Evolutionary conservation across 2,329 filamentous ascomycete species (phyloP).

Genomic region (Sphaerulina musiva): DNA sequence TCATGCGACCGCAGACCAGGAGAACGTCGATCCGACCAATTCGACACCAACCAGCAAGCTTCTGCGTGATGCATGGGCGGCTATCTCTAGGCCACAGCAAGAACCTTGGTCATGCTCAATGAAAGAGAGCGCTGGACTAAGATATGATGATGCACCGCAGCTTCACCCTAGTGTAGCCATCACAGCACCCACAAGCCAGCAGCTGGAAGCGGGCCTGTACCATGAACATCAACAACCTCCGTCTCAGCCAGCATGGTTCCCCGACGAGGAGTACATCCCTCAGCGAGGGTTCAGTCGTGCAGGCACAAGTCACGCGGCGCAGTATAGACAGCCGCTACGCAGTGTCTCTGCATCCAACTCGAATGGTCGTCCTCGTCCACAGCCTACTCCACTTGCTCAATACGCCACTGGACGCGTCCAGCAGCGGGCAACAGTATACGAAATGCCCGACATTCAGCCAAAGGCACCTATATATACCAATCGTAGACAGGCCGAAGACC

Average conservation of each 20-base stretch:
- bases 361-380: background rate
- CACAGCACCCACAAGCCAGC: background rate
- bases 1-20: conserved; percentile 6
- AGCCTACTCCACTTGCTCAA: background rate
- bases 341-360: background rate
- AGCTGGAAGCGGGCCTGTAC: background rate
- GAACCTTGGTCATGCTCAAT: background rate
- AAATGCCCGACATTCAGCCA: background rate
- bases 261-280: background rate
- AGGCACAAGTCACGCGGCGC: background rate
- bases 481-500: conserved; percentile 13
- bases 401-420: background rate
- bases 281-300: conserved; percentile 2
- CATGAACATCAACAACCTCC: background rate
- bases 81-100: background rate
- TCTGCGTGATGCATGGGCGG: conserved; percentile 13
- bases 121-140: background rate
- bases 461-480: conserved; percentile 3
- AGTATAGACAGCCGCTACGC: background rate
- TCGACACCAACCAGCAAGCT: conserved; percentile 21
- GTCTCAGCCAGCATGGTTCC: too few relatives aligned
- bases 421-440: too few relatives aligned
- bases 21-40: conserved; percentile 17
- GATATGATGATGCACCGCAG: background rate
- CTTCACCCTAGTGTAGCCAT: background rate